Conservation (phyloP, 768 basidiomycete species). For the Podaxis pistillaris region DNA sequence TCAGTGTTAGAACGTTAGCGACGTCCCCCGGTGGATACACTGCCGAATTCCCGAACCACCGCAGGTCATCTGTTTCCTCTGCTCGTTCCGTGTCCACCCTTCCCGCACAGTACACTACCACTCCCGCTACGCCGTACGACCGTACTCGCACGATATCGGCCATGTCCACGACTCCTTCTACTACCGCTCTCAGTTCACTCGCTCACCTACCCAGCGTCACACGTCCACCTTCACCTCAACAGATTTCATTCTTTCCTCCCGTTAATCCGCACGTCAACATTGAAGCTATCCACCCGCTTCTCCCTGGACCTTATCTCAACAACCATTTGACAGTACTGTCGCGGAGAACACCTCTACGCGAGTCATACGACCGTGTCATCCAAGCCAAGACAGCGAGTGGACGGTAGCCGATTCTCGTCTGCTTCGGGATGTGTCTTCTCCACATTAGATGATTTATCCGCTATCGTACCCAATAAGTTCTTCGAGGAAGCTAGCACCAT, state of each 20-base stretch:
- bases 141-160: slow-evolving; percentile 57
- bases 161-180: slow-evolving; percentile 52
- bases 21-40: slow-evolving; percentile 18
- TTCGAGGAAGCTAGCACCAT: background rate
- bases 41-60: slow-evolving; percentile 3
- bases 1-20: slow-evolving; percentile 25
- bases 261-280: slow-evolving; percentile 51
- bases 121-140: slow-evolving; percentile 24
- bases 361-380: slow-evolving; percentile 67
- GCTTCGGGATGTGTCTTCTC: background rate
- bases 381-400: slow-evolving; percentile 46
- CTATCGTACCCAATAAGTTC: background rate
- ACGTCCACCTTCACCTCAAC: slow-evolving; percentile 44
- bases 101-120: slow-evolving; percentile 35
- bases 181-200: slow-evolving; percentile 57
- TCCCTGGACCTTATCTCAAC: slow-evolving; percentile 70
- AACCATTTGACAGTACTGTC: slow-evolving; percentile 70
- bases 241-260: slow-evolving; percentile 64
- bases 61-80: slow-evolving; percentile 55
- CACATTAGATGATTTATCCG: background rate
- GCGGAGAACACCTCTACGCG: slow-evolving; percentile 63
- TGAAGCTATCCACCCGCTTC: slow-evolving; percentile 65
- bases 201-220: slow-evolving; percentile 50
- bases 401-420: slow-evolving; percentile 17
- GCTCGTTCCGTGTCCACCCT: slow-evolving; percentile 59